Base-by-base conservation (phyloP, 2,329 filamentous ascomycete species). In the Sporothrix curviconia region DNA sequence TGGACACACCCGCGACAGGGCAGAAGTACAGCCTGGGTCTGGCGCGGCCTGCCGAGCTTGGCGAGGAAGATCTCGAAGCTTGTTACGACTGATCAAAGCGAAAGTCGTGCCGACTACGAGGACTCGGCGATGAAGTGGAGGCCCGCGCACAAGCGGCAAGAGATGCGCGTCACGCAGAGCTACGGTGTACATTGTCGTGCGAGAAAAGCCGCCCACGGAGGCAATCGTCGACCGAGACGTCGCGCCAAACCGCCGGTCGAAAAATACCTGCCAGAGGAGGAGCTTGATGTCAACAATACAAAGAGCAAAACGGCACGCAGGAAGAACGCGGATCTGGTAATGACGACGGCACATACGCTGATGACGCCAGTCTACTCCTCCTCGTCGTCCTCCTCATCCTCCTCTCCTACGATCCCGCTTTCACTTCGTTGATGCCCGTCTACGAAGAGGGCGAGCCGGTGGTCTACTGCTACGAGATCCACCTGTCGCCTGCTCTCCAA, bases 391-490 rank as follows among this genome's bases (percentile, higher is more conserved):
- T n/a, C n/a, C n/a, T n/a, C n/a, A n/a, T n/a, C n/a, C n/a, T n/a
- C n/a, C n/a, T n/a, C n/a, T n/a, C n/a, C n/a, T n/a, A n/a, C n/a
- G n/a, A n/a, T n/a, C n/a, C 3, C 17, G 83, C 76, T 4, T 87
- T 89, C 64, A 76, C 79, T 1, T 87, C 84, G n/a, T 74, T 89
- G 65, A 85, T 88, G 84, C 79, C 86, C n/a, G 86, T 84, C 2
- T 81, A 81, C 64, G 86, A 90, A 66, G 82, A 85, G 60, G 77
- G 78, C 1, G 72, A 82, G 59, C 76, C 83, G 0, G 87, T 91
- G 2, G 67, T 90, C 19, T 92, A 91, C 69, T 85, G 88, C 68
- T 92, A 91, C 68, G 88, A 92, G 71, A 82, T 92, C 36, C 88
- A 92, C 66, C 77, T 92, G 3, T 70, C 74, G 37, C 71, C 76